Percentiles rank a stretch among this genome's conserved stretches.
Conservation (phyloP, 331 rosid species). For the Rhamnella rubrinervis region DNA sequence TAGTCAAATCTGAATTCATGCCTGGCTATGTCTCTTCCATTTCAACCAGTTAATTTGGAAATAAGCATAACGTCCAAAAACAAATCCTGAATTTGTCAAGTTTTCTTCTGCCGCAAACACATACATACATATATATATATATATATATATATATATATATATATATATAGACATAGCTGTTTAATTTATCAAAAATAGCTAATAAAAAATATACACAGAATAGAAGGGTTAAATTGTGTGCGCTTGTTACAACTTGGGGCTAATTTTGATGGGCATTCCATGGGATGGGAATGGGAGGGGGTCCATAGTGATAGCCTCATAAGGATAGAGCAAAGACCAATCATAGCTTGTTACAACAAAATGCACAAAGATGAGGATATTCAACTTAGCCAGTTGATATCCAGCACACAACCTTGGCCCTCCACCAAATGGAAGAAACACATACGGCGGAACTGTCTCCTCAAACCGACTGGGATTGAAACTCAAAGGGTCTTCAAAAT, state of each 20-base stretch:
- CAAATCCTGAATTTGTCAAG: too few species aligned
- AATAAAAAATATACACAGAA: background rate
- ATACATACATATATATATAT: too few species aligned
- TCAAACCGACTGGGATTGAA: constrained; percentile 81
- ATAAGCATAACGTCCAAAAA: too few species aligned
- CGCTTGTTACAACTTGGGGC: constrained; percentile 29
- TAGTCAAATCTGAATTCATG: too few species aligned
- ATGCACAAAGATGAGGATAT: constrained; percentile 67
- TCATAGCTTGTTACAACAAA: constrained; percentile 64
- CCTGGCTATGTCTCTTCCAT: too few species aligned
- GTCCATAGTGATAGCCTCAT: constrained; percentile 60
- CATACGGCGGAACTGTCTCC: constrained; percentile 54
- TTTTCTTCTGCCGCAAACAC: too few species aligned
- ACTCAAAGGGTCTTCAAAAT: constrained; percentile 57
- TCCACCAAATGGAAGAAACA: constrained; percentile 75
- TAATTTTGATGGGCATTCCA: constrained; percentile 77
- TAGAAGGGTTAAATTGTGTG: background rate
- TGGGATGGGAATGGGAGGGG: constrained; percentile 75
- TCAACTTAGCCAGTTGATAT: constrained; percentile 72
- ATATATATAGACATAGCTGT: too few species aligned
- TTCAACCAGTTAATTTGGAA: too few species aligned
- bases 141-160: too few species aligned
- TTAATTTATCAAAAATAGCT: background rate
- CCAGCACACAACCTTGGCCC: constrained; percentile 95
- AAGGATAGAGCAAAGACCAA: constrained; percentile 55